Base-by-base conservation (phyloP, 441 rosid species). In the Gossypium lobatum region DNA sequence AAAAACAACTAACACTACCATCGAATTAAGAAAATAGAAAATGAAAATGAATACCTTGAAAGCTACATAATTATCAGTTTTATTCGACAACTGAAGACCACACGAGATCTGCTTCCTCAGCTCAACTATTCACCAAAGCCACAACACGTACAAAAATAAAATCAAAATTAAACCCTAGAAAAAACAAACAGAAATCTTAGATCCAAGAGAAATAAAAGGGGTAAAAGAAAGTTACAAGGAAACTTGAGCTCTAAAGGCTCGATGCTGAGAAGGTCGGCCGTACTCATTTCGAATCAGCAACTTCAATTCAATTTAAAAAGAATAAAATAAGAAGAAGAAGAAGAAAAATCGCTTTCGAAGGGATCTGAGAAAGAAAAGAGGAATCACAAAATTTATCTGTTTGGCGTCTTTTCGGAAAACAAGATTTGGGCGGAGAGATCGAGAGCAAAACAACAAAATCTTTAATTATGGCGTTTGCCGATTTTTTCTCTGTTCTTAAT, bases 91-190 rank as follows among this genome's bases (percentile, higher is more conserved):
- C 61, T 84, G 91, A 71, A 90, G 91, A 45, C 87, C 82, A 78
- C 90, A 88, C 18, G 90, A 86, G 91, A 90, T 88, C 95, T 88
- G 95, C 85, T 88, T 90, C 95, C 82, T 87, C 86, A 88, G 82
- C 82, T 88, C 95, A 80, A 91, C 96, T 91, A 73, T 52, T 69
- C 46, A 80, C 58, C 72, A 20, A 77, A 77, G 18, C 42, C 72
- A 64, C 6, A 73, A 21, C 31, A 71, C 58, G 18, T 1, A 53
- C 23, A 39, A 60, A 73, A 63, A 17, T 39, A 7, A 73, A 63
- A 7, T 13, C 71, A 18, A 62, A 13, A 17, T 9, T 46, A 31
- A 48, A 76, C 54, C n/a, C 31, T 62, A 20, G 10, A 55, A 14
- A 58, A 25, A 21, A 21, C 9, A 57, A 55, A 55, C 45, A 78